phyloP scores from a whole-genome alignment of 2,329 filamentous ascomycete species.

The Cordyceps militaris region DNA sequence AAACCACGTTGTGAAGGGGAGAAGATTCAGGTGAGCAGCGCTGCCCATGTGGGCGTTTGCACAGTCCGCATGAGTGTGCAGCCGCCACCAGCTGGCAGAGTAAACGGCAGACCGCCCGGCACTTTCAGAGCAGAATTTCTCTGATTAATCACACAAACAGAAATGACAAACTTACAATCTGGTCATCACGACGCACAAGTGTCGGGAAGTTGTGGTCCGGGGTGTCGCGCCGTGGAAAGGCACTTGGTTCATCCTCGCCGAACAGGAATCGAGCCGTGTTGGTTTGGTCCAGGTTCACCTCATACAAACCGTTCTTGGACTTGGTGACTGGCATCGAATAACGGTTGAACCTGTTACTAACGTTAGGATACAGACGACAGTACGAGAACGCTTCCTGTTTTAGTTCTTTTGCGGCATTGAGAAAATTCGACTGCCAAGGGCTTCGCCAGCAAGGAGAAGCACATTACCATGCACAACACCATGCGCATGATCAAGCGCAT shows the following conservation, averaged over 20 bases:
- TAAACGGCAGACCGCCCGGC: not conserved
- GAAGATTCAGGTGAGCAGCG: not conserved
- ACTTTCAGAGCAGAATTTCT: not conserved
- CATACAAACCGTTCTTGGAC: slow-evolving; percentile 59
- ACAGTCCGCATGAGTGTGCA: not conserved
- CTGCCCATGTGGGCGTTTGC: not conserved
- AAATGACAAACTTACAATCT: slow-evolving; percentile 40
- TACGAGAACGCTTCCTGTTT: not conserved
- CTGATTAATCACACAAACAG: not conserved
- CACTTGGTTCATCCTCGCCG: slow-evolving; percentile 63
- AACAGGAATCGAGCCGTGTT: slow-evolving; percentile 84
- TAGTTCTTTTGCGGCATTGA: not conserved
- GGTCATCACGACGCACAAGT: slow-evolving; percentile 58
- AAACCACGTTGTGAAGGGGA: not conserved
- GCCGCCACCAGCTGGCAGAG: slow-evolving; percentile 6
- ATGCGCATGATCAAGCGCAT: not conserved
- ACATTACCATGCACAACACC: not conserved
- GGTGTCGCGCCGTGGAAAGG: slow-evolving; percentile 41
- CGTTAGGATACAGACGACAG: not conserved
- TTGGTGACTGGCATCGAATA: slow-evolving; percentile 89
- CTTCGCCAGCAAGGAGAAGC: not conserved
- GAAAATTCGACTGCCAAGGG: not conserved
- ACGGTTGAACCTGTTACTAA: slow-evolving; percentile 61
- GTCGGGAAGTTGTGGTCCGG: slow-evolving; percentile 85
- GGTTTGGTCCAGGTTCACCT: slow-evolving; percentile 68